Evolutionary conservation across 2,329 filamentous ascomycete species (phyloP), one percentile per base, ranked within the genome.

Genomic region (Cladophialophora bantiana): DNA sequence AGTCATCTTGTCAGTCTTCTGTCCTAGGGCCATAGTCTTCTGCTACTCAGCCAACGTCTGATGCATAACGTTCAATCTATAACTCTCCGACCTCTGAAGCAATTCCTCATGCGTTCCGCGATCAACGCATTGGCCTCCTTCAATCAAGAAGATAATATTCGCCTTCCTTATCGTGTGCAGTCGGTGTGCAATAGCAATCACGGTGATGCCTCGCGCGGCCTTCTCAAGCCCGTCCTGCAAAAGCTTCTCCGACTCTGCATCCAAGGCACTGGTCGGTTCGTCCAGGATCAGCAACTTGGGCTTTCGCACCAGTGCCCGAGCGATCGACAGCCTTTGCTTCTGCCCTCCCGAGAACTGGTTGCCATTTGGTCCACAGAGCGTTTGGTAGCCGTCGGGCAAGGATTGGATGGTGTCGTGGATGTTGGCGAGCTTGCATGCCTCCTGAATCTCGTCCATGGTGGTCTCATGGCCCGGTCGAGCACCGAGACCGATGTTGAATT

Each of bases 401-500:
- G 77, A 78, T 45, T 76, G 72, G 66, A 86, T 81, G 72, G 85
- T 85, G 9, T 83, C 82, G 68, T 82, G 77, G 18, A 84, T 79
- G 12, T 83, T 83, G 3, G 84, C 83, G 2, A 71, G 63, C 66
- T 89, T 89, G 82, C 93, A 96, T 1, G 92, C 93, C 62, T 90
- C 84, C 59, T 97, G 84, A 1, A 86, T 86, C 64, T 89, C 87
- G 64, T 97, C 92, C 0, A 88, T 79, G 0, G 94, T 85, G 31
- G 89, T 83, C 7, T 90, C 86, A 13, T 84, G 82, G 7, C 89
- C 82, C 52, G 64, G 62, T 42, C 59, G 32, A 40, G 88, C 88
- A 40, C 93, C 93, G 1, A 98, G 86, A 3, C 96, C 80, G 70
- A 98, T 92, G 76, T 98, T 98, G 52, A 97, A 94, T 70, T 85